Base-by-base conservation (phyloP, 2,329 filamentous ascomycete species). In the Neurospora sp. region DNA sequence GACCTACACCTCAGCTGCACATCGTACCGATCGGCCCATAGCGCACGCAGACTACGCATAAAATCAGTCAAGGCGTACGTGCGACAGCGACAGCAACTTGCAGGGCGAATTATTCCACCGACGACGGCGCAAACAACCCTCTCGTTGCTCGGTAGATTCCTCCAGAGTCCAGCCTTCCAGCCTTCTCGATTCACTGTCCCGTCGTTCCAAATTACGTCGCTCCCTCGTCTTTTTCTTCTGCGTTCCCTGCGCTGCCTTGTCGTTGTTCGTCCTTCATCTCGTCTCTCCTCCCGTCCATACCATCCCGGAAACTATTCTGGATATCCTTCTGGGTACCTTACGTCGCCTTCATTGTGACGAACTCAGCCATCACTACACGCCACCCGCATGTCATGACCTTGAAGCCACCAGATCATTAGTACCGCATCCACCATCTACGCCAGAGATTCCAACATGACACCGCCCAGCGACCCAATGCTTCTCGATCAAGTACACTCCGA, bases 401-500 rank as follows among this genome's bases (percentile, higher is more conserved):
- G 52, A 62, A 62, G 52, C 13, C 52, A 62, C 52, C 52, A 62
- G 52, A 36, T 17, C 13, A 36, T 33, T 52, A 66, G 33, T 38
- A 66, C 68, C 52, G 68, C 62, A 66, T 68, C 43, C 17, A 38
- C 68, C 33, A 19, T 46, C 33, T 23, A 38, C 23, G 68, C 39
- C 43, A 17, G 40, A 42, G 36, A 17, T 42, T 39, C 23, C 68
- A 72, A 69, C 43, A 78, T 77, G 76, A 72, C 75, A 67, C 68
- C 71, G 42, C 70, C 70, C 15, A 70, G 66, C 36, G 69, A 69
- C 15, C 68, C 75, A 52, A 72, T 74, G 62, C 70, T 75, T 66
- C 71, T 73, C 69, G 73, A 74, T 71, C 73, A 76, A 38, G 72
- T 68, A 67, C 71, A 71, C 67, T 69, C 70, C 72, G 73, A 74